A percentile compares a stretch with the other conserved stretches of the same genome.
These are phyloP conservation scores for Cercospora sesami DNA, from an alignment of 2,329 filamentous ascomycete genomes.

Conservation along the genomic window DNA sequence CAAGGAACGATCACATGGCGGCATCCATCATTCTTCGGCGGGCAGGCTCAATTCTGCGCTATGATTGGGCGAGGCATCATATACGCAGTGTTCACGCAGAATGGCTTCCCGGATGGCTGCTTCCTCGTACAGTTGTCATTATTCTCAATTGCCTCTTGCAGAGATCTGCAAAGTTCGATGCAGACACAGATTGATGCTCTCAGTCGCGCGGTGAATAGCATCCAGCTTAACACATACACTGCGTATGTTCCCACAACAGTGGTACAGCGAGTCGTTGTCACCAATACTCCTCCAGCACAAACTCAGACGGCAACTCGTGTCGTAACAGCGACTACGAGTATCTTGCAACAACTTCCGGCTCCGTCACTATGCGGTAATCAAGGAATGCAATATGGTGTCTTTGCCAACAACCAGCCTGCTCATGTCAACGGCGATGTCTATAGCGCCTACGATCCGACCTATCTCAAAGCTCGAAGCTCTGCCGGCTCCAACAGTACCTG, in stretches of 20 bases:
- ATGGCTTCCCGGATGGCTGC: constrained; percentile 2
- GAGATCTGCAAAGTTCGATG: not conserved
- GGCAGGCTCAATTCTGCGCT: constrained; percentile 16
- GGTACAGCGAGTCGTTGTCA: constrained; percentile 1
- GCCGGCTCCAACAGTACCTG: constrained; percentile 11
- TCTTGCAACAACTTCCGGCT: constrained; percentile 6
- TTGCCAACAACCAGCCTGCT: constrained; percentile 15
- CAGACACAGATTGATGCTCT: constrained; percentile 1
- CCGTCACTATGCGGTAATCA: constrained; percentile 17
- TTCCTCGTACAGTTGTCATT: constrained; percentile 3
- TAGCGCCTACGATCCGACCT: constrained; percentile 15
- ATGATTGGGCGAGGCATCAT: constrained; percentile 1
- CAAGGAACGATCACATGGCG: constrained; percentile 11
- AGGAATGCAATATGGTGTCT: constrained; percentile 18
- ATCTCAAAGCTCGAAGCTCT: constrained; percentile 11
- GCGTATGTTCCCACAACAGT: not conserved
- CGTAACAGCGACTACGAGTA: constrained; percentile 7
- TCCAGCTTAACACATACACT: constrained; percentile 2
- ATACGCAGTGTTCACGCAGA: constrained; percentile 11
- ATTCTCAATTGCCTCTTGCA: constrained; percentile 9
- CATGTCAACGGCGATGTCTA: constrained; percentile 8
- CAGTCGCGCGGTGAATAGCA: not conserved
- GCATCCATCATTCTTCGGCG: constrained; percentile 8
- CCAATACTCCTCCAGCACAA: not conserved
- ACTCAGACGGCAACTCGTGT: constrained; percentile 2